Base-by-base conservation (phyloP, 2,329 filamentous ascomycete species). In the Pseudocercospora ulei region DNA sequence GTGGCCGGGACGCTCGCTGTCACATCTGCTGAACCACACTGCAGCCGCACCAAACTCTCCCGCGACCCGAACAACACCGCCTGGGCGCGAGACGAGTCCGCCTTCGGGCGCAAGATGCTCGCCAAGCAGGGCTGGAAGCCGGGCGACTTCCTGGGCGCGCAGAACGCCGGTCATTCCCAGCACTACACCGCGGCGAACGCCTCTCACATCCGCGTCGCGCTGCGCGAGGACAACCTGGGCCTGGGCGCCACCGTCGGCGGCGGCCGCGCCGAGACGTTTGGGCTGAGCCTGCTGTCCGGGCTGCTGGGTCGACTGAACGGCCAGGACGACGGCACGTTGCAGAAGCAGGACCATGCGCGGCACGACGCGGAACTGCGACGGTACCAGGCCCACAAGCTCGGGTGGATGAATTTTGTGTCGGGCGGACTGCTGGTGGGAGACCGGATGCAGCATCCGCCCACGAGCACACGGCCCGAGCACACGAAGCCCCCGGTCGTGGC, bases 41-140 rank as follows among this genome's bases (percentile, higher is more conserved):
- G 44, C 52, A 76, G 72, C 54, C 69, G 66, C 53, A 70, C 70
- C 31, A 93, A 88, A 65, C 78, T 96, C 57, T 81, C 80, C 50
- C 73, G 81, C 59, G 90, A 98, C 64, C 90, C 90, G 5, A 95
- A 96, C 66, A 98, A 96, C 63, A 94, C 84, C 31, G 77, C 75
- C 71, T 98, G 90, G 90, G 78, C 80, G 40, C 78, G 80, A 55
- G 80, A 87, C 59, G 83, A 80, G 49, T 73, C 73, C 40, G 79
- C 77, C 38, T 96, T 90, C 61, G 90, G 90, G 52, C 87, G 94
- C 61, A 83, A 78, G 57, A 88, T 96, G 51, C 77, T 98, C 56
- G 76, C 79, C 34, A 71, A 80, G 9, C 86, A 95, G 56, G 90
- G 90, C 49, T 98, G 90, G 90, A 73, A 79, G 45, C 85, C 87